phyloP scores from a whole-genome alignment of 73 alveolate genomes.

The Durusdinium trenchii region DNA sequence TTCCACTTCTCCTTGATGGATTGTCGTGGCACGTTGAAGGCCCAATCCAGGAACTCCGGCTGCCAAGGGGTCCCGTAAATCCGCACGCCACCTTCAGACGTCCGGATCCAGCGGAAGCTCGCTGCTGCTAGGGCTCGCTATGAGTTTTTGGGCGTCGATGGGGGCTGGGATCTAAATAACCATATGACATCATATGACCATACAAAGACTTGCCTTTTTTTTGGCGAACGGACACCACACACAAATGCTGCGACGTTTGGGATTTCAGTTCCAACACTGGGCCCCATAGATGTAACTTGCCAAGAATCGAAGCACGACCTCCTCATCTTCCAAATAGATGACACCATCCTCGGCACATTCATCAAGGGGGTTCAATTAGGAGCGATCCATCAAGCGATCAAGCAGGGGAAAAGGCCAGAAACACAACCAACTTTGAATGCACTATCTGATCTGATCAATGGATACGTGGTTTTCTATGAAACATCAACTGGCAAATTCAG shows the following conservation, averaged over 20 bases:
- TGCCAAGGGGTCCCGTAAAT: constrained; percentile 93
- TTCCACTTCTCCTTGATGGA: constrained; percentile 61
- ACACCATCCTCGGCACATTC: constrained; percentile 54
- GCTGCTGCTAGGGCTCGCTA: background rate
- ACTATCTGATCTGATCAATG: too few species aligned
- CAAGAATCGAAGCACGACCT: constrained; percentile 27
- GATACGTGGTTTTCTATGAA: too few species aligned
- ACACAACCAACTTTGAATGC: too few species aligned
- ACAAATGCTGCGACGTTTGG: too few species aligned
- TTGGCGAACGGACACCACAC: background rate
- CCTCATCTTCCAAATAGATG: constrained; percentile 62
- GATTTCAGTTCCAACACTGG: background rate
- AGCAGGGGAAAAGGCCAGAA: too few species aligned
- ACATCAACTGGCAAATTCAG: too few species aligned
- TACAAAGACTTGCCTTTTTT: background rate
- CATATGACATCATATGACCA: background rate
- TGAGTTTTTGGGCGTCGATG: background rate
- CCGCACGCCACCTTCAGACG: constrained; percentile 74
- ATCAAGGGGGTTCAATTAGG: too few species aligned
- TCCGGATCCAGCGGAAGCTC: background rate
- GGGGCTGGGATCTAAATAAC: background rate
- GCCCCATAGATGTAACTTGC: background rate
- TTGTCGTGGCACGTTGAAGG: constrained; percentile 85
- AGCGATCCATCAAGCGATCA: too few species aligned
- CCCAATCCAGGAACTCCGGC: constrained; percentile 92